Conservation (phyloP, 805 yeast genomes). For the Candida qinlingensis region DNA sequence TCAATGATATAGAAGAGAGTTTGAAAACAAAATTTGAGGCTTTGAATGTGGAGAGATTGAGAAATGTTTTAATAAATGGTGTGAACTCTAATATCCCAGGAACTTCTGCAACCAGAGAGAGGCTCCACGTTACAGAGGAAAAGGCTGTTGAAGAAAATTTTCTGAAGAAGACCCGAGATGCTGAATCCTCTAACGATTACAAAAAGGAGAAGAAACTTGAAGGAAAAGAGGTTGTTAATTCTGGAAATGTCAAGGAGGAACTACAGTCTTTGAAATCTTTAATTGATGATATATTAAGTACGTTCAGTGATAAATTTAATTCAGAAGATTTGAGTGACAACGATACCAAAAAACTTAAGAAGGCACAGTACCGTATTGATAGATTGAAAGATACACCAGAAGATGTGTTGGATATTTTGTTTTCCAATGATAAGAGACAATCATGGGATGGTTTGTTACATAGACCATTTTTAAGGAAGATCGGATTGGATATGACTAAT, state of each 20-base stretch:
- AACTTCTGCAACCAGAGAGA: background rate
- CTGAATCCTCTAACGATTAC: background rate
- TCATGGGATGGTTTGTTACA: constrained; percentile 3
- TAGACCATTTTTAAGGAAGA: constrained; percentile 3
- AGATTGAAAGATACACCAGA: constrained; percentile 7
- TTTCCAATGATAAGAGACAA: constrained; percentile 2
- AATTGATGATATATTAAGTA: background rate
- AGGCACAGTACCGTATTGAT: background rate
- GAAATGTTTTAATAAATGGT: constrained; percentile 2
- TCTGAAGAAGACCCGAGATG: too few relatives aligned
- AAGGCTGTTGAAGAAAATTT: too few relatives aligned
- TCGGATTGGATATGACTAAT: constrained; percentile 5
- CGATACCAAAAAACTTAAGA: constrained; percentile 1
- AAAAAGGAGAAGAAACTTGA: background rate
- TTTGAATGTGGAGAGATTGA: constrained; percentile 5
- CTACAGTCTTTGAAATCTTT: constrained; percentile 1
- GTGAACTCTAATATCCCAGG: background rate
- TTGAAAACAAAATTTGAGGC: constrained; percentile 3
- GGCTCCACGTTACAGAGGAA: background rate
- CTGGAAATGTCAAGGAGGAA: background rate
- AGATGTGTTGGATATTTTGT: constrained; percentile 7
- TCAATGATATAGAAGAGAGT: background rate
- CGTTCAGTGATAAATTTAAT: constrained; percentile 1
- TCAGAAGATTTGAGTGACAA: constrained; percentile 5
- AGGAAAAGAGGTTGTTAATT: background rate